These are phyloP conservation scores for Taxillus chinensis DNA, from an alignment of 164 flowering plant genomes.

Conservation along the genomic window DNA sequence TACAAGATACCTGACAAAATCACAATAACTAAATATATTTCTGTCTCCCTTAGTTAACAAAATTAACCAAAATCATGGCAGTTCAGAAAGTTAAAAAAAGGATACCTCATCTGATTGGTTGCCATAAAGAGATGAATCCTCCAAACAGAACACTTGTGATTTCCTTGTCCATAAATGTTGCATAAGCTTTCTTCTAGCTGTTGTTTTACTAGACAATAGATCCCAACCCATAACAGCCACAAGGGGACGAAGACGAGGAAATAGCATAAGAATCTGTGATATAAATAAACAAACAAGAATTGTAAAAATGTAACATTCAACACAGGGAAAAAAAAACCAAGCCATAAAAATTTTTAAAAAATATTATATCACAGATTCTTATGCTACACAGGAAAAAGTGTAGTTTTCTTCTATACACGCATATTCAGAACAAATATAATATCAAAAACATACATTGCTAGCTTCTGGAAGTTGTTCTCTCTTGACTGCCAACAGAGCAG, in stretches of 20 bases:
- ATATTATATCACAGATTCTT: too few species aligned
- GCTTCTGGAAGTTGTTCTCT: constrained; percentile 77
- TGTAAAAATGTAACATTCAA: background rate
- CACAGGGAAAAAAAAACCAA: background rate
- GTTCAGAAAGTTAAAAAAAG: background rate
- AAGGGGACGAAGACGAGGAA: constrained; percentile 89
- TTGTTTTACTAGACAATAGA: constrained; percentile 75
- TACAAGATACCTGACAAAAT: constrained; percentile 63
- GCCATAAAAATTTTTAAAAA: background rate
- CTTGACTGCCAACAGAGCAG: constrained; percentile 67
- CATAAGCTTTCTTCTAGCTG: constrained; percentile 61
- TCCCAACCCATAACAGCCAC: constrained; percentile 99
- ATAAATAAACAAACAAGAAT: constrained; percentile 5
- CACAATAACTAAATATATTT: background rate
- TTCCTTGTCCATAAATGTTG: constrained; percentile 76
- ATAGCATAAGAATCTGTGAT: constrained; percentile 57
- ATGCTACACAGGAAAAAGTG: too few species aligned
- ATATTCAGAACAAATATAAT: constrained; percentile 17
- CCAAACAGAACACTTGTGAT: constrained; percentile 64
- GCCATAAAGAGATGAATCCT: constrained; percentile 52
- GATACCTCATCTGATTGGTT: constrained; percentile 72
- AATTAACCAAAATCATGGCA: background rate
- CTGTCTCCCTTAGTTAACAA: background rate
- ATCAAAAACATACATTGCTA: constrained; percentile 51
- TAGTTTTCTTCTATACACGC: constrained; percentile 5